Percentiles rank a stretch among this genome's conserved stretches.
These are phyloP conservation scores for Ceratocystis eucalypticola DNA, from an alignment of 2,329 filamentous ascomycete species.

Conservation along the genomic window DNA sequence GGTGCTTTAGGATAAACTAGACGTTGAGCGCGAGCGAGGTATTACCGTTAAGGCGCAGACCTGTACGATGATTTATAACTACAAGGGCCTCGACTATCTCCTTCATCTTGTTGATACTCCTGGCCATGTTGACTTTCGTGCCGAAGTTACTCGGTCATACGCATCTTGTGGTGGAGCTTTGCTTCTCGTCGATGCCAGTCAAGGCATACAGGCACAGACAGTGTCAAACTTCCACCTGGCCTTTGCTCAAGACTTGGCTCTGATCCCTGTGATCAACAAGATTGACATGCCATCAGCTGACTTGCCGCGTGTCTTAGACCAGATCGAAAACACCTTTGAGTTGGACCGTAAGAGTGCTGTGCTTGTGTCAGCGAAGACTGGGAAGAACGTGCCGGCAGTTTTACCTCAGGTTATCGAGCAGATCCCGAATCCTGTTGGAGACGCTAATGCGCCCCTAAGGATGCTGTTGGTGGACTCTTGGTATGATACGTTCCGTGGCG, in stretches of 20 bases:
- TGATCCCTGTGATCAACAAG: conserved; percentile 94
- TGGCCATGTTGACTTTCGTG: conserved; percentile 93
- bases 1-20: conserved; percentile 59
- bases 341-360: conserved; percentile 59
- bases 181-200: conserved; percentile 85
- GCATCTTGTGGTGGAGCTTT: conserved; percentile 89
- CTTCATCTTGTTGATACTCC: conserved; percentile 93
- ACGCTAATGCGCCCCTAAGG: conserved; percentile 52
- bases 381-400: conserved; percentile 70
- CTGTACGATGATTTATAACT: conserved; percentile 93
- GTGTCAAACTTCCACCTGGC: conserved; percentile 98
- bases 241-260: conserved; percentile 73
- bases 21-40: conserved; percentile 88
- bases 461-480: conserved; percentile 91
- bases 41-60: conserved; percentile 99
- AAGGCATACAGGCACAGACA: conserved; percentile 93
- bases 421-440: conserved; percentile 68
- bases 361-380: conserved; percentile 82
- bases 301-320: conserved; percentile 67
- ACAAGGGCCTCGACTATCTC: conserved; percentile 68
- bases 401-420: conserved; percentile 74
- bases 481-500: conserved; percentile 94
- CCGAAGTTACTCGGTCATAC: conserved; percentile 90
- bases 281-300: conserved; percentile 87
- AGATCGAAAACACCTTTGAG: conserved; percentile 79